These are phyloP conservation scores for Coemansia sp. DNA, from an alignment of 192 early-diverging fungal genomes.

Conservation along the genomic window DNA sequence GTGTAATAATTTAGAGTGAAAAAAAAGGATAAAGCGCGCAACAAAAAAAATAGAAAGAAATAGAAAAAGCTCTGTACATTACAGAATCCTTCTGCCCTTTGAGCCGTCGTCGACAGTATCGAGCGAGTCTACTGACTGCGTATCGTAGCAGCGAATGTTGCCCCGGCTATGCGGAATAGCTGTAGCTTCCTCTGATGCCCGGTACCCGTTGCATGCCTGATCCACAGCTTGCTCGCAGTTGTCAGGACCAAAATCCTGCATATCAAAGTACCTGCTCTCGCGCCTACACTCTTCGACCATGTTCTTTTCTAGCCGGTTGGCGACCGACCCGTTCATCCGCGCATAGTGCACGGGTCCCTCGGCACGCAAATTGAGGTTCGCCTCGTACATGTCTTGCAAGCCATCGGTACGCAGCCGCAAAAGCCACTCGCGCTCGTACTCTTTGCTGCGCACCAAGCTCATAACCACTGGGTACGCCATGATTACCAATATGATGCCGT, in stretches of 20 bases:
- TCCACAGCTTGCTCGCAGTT: neutral
- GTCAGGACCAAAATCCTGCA: neutral
- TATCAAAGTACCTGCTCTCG: constrained; percentile 4
- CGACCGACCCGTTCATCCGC: neutral
- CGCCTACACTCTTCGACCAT: neutral
- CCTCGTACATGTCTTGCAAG: constrained; percentile 13
- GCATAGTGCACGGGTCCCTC: constrained; percentile 5
- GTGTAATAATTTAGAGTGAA: neutral
- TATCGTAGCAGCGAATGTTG: neutral
- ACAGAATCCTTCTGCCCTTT: constrained; percentile 6
- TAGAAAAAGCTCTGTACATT: neutral
- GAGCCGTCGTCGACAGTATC: neutral
- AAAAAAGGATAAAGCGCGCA: neutral
- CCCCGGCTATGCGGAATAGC: neutral
- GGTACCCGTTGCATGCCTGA: neutral
- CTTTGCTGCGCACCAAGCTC: constrained; percentile 10
- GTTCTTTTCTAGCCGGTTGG: neutral
- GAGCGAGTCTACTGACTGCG: neutral
- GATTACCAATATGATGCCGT: constrained; percentile 20
- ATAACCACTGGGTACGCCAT: constrained; percentile 21
- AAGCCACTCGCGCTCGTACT: constrained; percentile 33
- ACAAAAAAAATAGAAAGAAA: neutral
- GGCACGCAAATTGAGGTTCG: constrained; percentile 16
- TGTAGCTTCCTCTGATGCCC: neutral
- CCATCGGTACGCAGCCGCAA: constrained; percentile 13